These are phyloP conservation scores for Gossypium davidsonii DNA, from an alignment of 441 rosid genomes.

Conservation along the genomic window DNA sequence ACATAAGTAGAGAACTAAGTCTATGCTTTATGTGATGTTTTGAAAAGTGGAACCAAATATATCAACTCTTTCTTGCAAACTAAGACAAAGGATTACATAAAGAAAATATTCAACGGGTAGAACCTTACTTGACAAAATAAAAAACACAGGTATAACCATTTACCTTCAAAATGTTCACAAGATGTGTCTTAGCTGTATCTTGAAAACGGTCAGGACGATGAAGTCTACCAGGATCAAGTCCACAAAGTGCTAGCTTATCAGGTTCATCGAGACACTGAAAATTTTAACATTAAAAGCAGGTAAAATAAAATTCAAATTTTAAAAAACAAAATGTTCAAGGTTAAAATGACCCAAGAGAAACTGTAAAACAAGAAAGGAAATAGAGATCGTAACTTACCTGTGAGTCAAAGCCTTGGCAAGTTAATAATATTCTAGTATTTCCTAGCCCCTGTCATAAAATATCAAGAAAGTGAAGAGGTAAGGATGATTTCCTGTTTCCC, in stretches of 20 bases:
- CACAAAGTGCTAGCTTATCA: conserved; percentile 65
- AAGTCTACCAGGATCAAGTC: conserved; percentile 69
- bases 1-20: conserved; percentile 4
- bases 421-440: conserved; percentile 55
- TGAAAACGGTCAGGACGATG: conserved; percentile 79
- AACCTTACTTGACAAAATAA: background rate
- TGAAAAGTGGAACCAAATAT: background rate
- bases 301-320: background rate
- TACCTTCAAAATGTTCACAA: conserved; percentile 69
- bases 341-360: conserved; percentile 13
- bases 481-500: conserved; percentile 9
- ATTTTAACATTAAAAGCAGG: conserved; percentile 6
- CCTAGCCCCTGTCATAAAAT: conserved; percentile 49
- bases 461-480: conserved; percentile 6
- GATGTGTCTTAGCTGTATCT: conserved; percentile 46
- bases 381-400: conserved; percentile 40
- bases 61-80: background rate
- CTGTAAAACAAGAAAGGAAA: conserved; percentile 7
- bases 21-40: conserved; percentile 2
- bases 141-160: background rate
- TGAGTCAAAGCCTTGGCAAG: conserved; percentile 58
- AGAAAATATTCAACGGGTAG: background rate
- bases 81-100: conserved; percentile 6
- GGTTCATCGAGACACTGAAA: conserved; percentile 67
- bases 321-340: conserved; percentile 8